phyloP scores from a whole-genome alignment of 2,329 filamentous ascomycete genomes.

The Trichothecium roseum region DNA sequence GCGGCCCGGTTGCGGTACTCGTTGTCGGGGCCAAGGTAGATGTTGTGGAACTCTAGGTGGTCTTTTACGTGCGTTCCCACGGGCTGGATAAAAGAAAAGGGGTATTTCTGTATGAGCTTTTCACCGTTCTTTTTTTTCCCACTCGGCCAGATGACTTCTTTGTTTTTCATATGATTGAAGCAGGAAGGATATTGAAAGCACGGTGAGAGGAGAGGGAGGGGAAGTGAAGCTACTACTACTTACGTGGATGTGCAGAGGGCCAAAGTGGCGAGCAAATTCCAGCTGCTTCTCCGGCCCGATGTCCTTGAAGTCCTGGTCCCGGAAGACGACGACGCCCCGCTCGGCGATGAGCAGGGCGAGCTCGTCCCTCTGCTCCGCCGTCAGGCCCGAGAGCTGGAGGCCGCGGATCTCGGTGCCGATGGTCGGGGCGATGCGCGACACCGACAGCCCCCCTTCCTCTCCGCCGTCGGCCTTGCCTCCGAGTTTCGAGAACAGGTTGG shows the following conservation, averaged over 20 bases:
- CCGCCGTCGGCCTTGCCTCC: too few species aligned
- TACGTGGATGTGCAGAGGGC: constrained; percentile 64
- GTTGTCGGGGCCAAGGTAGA: constrained; percentile 35
- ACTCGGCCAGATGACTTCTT: too few species aligned
- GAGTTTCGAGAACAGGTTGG: constrained; percentile 13
- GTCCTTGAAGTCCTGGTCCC: constrained; percentile 23
- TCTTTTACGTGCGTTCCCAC: constrained; percentile 31
- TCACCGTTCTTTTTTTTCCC: too few species aligned
- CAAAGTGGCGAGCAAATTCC: constrained; percentile 51
- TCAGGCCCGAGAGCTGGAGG: constrained; percentile 27
- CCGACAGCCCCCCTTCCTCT: neutral
- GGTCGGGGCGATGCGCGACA: neutral
- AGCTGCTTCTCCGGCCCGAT: constrained; percentile 27
- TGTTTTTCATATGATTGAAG: too few species aligned
- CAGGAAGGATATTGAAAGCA: too few species aligned
- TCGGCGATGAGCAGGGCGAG: constrained; percentile 29
- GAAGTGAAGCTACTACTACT: constrained; percentile 38
- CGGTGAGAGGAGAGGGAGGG: too few species aligned
- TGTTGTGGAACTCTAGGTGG: constrained; percentile 32
- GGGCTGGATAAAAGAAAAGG: constrained; percentile 15
- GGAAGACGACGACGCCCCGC: constrained; percentile 27
- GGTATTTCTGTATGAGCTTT: neutral
- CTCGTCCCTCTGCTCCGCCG: constrained; percentile 28
- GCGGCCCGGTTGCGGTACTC: constrained; percentile 25
- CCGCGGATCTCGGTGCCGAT: constrained; percentile 28